Evolutionary conservation across 2,329 filamentous ascomycete species (phyloP).

Genomic region (Pyrenochaeta sp.): DNA sequence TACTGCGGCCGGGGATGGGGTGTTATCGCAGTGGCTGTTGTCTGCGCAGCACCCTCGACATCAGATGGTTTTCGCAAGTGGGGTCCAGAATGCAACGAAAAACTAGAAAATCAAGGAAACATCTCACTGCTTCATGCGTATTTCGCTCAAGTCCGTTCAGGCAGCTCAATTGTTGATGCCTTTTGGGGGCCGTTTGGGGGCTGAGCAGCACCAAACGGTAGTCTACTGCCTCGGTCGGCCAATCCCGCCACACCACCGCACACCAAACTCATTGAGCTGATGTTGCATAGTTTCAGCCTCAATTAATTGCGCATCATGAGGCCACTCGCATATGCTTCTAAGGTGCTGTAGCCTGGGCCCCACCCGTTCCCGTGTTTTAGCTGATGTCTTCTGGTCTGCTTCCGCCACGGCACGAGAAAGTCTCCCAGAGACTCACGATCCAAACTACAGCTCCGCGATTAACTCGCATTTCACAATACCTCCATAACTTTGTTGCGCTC

Average conservation of each 20-base stretch:
- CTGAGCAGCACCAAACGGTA: slow-evolving; percentile 20
- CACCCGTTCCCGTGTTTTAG: background rate
- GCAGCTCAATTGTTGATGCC: slow-evolving; percentile 12
- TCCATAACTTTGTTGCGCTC: too few species aligned
- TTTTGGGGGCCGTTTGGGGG: slow-evolving; percentile 26
- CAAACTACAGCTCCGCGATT: too few species aligned
- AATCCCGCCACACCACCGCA: slow-evolving; percentile 18
- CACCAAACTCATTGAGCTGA: slow-evolving; percentile 22
- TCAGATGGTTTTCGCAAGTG: slow-evolving; percentile 3
- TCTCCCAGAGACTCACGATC: too few species aligned
- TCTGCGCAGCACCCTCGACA: slow-evolving; percentile 1
- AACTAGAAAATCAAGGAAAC: slow-evolving; percentile 3
- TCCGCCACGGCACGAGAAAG: background rate
- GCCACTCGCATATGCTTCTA: slow-evolving; percentile 8
- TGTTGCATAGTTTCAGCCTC: slow-evolving; percentile 20
- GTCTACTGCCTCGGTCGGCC: slow-evolving; percentile 18
- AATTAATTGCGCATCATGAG: slow-evolving; percentile 14
- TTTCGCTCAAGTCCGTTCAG: slow-evolving; percentile 7
- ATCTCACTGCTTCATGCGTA: slow-evolving; percentile 9
- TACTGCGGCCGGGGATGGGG: background rate
- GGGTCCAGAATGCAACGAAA: slow-evolving; percentile 7
- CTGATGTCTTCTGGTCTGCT: background rate
- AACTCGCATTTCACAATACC: too few species aligned
- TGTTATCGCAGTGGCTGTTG: background rate
- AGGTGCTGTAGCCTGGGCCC: slow-evolving; percentile 7